These are phyloP conservation scores for Aspergillus eucalypticola DNA, from an alignment of 2,329 filamentous ascomycete genomes.

Conservation along the genomic window DNA sequence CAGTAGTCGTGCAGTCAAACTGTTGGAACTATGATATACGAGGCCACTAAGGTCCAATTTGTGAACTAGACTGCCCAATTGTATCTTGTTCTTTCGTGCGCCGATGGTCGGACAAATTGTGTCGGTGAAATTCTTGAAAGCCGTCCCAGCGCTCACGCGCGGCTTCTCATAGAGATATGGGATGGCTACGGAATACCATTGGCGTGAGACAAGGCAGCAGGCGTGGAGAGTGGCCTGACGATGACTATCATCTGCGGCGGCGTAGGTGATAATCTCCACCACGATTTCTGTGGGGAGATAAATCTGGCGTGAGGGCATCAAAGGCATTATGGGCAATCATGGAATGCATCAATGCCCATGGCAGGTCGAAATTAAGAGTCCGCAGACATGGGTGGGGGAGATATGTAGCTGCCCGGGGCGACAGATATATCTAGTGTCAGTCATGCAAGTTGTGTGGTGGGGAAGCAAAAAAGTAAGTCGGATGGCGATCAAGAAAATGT, in stretches of 20 bases:
- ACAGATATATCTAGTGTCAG: neutral
- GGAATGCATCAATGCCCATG: constrained; percentile 11
- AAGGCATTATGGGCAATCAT: constrained; percentile 22
- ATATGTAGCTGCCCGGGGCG: neutral
- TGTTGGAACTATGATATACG: constrained; percentile 61
- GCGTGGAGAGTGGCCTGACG: constrained; percentile 52
- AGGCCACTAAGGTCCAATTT: constrained; percentile 56
- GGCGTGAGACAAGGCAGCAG: constrained; percentile 55
- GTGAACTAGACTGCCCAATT: constrained; percentile 52
- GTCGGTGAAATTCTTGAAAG: constrained; percentile 56
- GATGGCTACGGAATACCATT: constrained; percentile 59
- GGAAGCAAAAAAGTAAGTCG: neutral
- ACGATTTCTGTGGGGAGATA: constrained; percentile 59
- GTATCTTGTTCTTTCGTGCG: constrained; percentile 50
- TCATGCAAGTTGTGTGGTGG: constrained; percentile 2
- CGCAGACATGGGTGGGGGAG: neutral
- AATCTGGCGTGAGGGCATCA: constrained; percentile 23
- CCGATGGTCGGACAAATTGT: constrained; percentile 54
- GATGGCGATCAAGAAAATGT: neutral
- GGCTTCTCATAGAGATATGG: constrained; percentile 56
- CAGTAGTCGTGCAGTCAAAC: constrained; percentile 58
- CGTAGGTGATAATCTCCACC: constrained; percentile 50
- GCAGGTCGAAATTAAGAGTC: neutral
- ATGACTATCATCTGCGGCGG: constrained; percentile 35
- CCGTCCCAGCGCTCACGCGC: constrained; percentile 49